These are phyloP conservation scores for Ballota nigra DNA, from an alignment of 257 asterid species.

Conservation along the genomic window DNA sequence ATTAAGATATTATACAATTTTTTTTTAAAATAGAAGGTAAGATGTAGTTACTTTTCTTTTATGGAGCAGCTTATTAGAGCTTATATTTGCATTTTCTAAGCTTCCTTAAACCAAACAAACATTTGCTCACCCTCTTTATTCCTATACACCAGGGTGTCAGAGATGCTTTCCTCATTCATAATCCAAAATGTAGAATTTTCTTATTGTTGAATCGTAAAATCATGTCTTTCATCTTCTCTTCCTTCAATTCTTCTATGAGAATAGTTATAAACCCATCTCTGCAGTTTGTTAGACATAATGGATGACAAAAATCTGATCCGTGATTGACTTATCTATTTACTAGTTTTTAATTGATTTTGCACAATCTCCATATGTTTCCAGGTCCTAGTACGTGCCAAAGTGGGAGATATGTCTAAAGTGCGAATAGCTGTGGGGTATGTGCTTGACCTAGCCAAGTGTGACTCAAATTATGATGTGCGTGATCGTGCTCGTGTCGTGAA, in stretches of 20 bases:
- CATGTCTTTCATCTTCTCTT: not conserved
- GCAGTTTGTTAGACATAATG: conserved; percentile 15
- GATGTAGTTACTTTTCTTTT: not conserved
- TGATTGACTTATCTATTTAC: conserved; percentile 6
- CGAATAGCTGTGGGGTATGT: conserved; percentile 47
- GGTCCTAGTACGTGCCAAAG: conserved; percentile 69
- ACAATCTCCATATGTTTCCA: conserved; percentile 32
- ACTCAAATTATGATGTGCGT: conserved; percentile 83
- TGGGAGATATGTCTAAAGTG: conserved; percentile 44
- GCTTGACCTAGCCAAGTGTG: conserved; percentile 85
- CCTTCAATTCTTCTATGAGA: not conserved
- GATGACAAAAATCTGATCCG: conserved; percentile 8
- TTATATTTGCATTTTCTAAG: not conserved
- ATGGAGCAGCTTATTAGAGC: not conserved
- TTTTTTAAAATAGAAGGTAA: not conserved
- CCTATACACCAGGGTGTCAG: not conserved
- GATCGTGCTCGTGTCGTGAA: conserved; percentile 82
- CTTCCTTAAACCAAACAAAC: not conserved
- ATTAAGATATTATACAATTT: not conserved
- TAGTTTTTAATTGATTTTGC: conserved; percentile 10
- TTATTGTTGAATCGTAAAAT: not conserved
- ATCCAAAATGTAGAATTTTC: not conserved
- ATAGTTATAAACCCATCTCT: conserved; percentile 8
- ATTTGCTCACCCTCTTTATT: not conserved
- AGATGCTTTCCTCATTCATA: not conserved